Evolutionary conservation across 2,329 filamentous ascomycete genomes (phyloP).

Genomic region (Trichophyton benhamiae): DNA sequence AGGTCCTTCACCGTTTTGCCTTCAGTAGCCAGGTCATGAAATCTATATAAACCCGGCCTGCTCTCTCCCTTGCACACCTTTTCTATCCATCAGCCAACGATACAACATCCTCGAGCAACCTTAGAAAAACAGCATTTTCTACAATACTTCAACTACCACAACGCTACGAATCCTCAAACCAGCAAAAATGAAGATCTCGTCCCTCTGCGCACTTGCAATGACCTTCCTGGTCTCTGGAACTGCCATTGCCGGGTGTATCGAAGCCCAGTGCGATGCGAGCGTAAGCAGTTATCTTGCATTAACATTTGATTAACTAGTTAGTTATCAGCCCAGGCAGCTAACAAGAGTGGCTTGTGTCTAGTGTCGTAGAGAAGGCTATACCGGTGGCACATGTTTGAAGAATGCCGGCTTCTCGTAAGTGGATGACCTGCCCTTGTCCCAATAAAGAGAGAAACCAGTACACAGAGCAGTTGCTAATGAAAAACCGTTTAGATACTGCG

Average conservation of each 20-base stretch:
- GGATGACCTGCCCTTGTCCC: neutral
- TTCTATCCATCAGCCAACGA: too few species aligned
- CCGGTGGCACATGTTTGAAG: neutral
- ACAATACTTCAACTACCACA: too few species aligned
- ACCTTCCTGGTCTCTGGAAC: neutral
- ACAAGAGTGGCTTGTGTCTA: neutral
- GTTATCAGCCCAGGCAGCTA: neutral
- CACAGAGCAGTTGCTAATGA: neutral
- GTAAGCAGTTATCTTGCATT: neutral
- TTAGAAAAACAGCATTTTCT: too few species aligned
- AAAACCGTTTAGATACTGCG: neutral
- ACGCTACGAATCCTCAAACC: neutral
- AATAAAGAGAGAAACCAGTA: too few species aligned
- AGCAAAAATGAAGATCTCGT: neutral
- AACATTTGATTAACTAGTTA: neutral
- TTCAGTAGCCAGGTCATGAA: too few species aligned
- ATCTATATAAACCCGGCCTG: too few species aligned
- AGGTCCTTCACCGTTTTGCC: too few species aligned
- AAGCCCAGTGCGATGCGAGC: neutral
- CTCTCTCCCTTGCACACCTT: too few species aligned
- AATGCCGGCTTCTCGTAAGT: neutral
- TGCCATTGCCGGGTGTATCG: neutral
- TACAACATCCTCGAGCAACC: too few species aligned
- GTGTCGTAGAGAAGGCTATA: neutral
- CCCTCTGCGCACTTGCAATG: neutral